Evolutionary conservation across 2,329 filamentous ascomycete species (phyloP).

Genomic region (Fusarium sp.): DNA sequence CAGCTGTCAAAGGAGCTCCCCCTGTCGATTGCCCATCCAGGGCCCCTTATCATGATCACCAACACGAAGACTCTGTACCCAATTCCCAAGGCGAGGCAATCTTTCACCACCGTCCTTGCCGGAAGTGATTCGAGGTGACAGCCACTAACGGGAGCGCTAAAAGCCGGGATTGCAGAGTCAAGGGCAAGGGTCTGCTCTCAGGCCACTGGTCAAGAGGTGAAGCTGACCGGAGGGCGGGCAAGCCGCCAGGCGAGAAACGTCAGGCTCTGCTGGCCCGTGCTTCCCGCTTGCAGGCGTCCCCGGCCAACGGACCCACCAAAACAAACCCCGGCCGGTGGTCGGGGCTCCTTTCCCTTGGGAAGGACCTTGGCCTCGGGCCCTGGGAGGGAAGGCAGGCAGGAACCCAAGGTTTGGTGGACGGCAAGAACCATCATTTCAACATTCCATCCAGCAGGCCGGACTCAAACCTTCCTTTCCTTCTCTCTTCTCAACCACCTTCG

Average conservation of each 20-base stretch:
- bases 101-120: constrained; percentile 37
- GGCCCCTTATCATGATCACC: constrained; percentile 13
- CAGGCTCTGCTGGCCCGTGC: constrained; percentile 32
- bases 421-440: constrained; percentile 21
- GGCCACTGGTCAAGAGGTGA: constrained; percentile 1
- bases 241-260: constrained; percentile 21
- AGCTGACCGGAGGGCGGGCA: constrained; percentile 2
- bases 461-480: constrained; percentile 25
- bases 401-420: background rate
- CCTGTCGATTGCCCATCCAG: background rate
- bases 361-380: constrained; percentile 6
- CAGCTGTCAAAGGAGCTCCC: background rate
- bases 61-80: constrained; percentile 17
- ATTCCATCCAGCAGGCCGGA: constrained; percentile 32
- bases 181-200: constrained; percentile 21
- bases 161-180: constrained; percentile 24
- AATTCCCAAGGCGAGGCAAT: constrained; percentile 14
- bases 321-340: constrained; percentile 31
- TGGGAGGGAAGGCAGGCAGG: background rate
- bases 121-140: constrained; percentile 37
- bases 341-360: constrained; percentile 9
- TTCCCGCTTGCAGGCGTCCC: constrained; percentile 33
- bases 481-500: constrained; percentile 24
- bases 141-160: constrained; percentile 37
- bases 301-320: constrained; percentile 38